These are phyloP conservation scores for Moelleriella libera DNA, from an alignment of 2,329 filamentous ascomycete genomes.

Conservation along the genomic window DNA sequence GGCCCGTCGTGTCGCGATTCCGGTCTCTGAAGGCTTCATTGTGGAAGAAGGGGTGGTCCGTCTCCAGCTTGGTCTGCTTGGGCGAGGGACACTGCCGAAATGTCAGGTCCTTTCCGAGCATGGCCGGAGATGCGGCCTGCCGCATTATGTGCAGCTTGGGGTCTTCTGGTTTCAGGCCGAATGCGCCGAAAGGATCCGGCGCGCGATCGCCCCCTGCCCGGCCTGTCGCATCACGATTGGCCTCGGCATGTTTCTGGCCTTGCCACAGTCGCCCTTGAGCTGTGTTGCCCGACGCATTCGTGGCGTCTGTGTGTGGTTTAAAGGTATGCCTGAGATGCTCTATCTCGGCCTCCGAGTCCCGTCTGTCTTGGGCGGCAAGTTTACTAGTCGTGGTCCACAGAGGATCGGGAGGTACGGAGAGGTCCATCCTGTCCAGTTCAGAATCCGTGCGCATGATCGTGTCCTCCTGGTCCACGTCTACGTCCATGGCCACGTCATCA, in stretches of 20 bases:
- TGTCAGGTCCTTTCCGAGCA: constrained; percentile 69
- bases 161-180: constrained; percentile 22
- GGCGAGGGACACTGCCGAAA: constrained; percentile 78
- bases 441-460: constrained; percentile 21
- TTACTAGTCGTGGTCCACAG: constrained; percentile 26
- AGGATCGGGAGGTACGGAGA: constrained; percentile 23
- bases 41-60: constrained; percentile 49
- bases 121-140: constrained; percentile 56
- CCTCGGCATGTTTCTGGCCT: constrained; percentile 5
- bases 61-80: constrained; percentile 70
- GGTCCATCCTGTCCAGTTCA: constrained; percentile 28
- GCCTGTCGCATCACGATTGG: not conserved
- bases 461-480: constrained; percentile 8
- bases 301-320: constrained; percentile 5
- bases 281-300: not conserved
- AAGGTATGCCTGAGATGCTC: constrained; percentile 9
- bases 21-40: constrained; percentile 29
- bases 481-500: constrained; percentile 13
- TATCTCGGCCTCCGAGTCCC: constrained; percentile 13
- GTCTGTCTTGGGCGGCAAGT: constrained; percentile 11
- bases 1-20: constrained; percentile 41
- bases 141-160: constrained; percentile 30
- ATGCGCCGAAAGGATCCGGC: constrained; percentile 24
- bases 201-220: constrained; percentile 1
- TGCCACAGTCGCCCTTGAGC: not conserved